phyloP scores from a whole-genome alignment of 495 filamentous ascomycete genomes.

The Podospora conica region DNA sequence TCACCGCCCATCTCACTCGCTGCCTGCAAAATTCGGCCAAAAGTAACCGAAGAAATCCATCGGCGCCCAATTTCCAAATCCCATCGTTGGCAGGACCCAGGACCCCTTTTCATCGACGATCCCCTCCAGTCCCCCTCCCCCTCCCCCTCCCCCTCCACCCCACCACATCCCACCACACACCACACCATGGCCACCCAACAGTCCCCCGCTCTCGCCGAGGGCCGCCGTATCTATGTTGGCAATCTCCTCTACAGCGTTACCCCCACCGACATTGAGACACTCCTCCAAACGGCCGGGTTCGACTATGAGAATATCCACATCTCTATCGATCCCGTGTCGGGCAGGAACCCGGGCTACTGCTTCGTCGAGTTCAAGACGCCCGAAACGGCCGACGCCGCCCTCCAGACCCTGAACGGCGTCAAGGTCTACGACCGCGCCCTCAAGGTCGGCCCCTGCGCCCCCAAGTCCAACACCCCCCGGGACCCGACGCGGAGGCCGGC shows the following conservation, averaged over 20 bases:
- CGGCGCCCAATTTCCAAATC: not conserved
- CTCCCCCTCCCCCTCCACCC: not conserved
- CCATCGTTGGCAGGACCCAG: not conserved
- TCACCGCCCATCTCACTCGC: not conserved
- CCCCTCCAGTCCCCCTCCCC: not conserved
- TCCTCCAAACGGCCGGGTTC: constrained; percentile 47
- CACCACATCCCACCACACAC: not conserved
- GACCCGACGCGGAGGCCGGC: not conserved
- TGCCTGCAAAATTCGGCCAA: not conserved
- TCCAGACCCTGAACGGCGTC: constrained; percentile 48
- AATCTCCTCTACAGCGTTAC: constrained; percentile 62
- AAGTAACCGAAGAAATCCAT: not conserved
- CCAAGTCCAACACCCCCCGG: constrained; percentile 18
- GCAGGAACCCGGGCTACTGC: constrained; percentile 65
- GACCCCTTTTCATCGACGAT: not conserved
- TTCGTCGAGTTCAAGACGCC: constrained; percentile 57
- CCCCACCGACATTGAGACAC: constrained; percentile 51
- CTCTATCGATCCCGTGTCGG: constrained; percentile 60
- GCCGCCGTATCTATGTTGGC: constrained; percentile 57
- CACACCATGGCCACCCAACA: constrained; percentile 4
- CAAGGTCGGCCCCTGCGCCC: constrained; percentile 56
- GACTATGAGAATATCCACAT: constrained; percentile 56
- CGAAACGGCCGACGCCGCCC: constrained; percentile 52
- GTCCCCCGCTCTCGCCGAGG: constrained; percentile 41
- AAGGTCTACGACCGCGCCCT: constrained; percentile 49